Percentiles rank a stretch among this genome's conserved stretches.
phyloP scores from a whole-genome alignment of 371 early-diverging fungal species.

The Zancudomyces culisetae region DNA sequence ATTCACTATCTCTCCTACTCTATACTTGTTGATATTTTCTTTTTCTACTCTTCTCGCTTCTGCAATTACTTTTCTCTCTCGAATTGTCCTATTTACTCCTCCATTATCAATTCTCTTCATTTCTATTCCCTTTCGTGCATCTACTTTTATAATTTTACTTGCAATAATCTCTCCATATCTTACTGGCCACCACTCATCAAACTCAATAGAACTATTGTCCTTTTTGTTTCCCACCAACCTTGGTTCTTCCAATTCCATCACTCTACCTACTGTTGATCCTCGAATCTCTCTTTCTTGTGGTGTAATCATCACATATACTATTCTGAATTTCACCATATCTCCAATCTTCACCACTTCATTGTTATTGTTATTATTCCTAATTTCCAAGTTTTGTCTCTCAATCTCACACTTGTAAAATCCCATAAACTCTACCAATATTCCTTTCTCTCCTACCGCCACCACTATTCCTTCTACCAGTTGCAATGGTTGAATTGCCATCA shows the following conservation, averaged over 20 bases:
- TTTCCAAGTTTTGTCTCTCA: slow-evolving; percentile 7
- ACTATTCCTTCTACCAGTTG: slow-evolving; percentile 18
- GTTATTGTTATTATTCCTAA: slow-evolving; percentile 7
- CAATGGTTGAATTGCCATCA: slow-evolving; percentile 21
- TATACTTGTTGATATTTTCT: slow-evolving; percentile 34
- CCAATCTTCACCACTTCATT: slow-evolving; percentile 11
- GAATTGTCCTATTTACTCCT: slow-evolving; percentile 2
- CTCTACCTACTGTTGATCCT: slow-evolving; percentile 12
- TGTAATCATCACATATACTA: slow-evolving; percentile 22
- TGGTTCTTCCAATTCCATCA: slow-evolving; percentile 6
- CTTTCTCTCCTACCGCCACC: slow-evolving; percentile 17
- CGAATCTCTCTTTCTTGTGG: slow-evolving; percentile 15
- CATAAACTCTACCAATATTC: slow-evolving; percentile 22
- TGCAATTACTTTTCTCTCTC: too few species aligned
- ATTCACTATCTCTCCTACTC: slow-evolving; percentile 42
- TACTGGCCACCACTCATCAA: slow-evolving; percentile 17
- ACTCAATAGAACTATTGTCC: background rate
- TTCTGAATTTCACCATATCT: slow-evolving; percentile 10
- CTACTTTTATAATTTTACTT: slow-evolving; percentile 5
- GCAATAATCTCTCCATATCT: slow-evolving; percentile 17
- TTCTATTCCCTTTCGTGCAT: slow-evolving; percentile 4
- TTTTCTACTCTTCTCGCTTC: slow-evolving; percentile 10
- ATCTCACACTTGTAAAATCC: slow-evolving; percentile 24
- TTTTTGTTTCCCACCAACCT: background rate
- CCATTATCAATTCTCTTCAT: slow-evolving; percentile 3